A percentile compares a stretch with the other conserved stretches of the same genome.
phyloP scores from a whole-genome alignment of 768 basidiomycete genomes.

The Boletus subparvulus region DNA sequence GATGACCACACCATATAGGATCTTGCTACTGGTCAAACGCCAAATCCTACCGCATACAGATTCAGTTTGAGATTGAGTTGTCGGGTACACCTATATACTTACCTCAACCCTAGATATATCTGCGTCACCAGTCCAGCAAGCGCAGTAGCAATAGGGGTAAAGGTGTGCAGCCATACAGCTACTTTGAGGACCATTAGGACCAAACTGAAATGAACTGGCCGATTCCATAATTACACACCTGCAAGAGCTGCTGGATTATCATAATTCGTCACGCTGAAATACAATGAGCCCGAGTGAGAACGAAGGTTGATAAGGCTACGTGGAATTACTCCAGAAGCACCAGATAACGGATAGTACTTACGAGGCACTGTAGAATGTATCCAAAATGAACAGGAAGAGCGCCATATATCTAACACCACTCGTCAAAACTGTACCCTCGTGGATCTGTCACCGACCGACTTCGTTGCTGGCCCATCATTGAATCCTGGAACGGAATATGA shows the following conservation, averaged over 20 bases:
- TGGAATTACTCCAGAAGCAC: too few relatives aligned
- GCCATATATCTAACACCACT: constrained; percentile 13
- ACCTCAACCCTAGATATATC: constrained; percentile 47
- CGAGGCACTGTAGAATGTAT: constrained; percentile 21
- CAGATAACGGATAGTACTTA: constrained; percentile 1
- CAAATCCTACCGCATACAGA: constrained; percentile 9
- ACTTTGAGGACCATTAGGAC: constrained; percentile 25
- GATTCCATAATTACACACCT: neutral
- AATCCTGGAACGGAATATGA: constrained; percentile 4
- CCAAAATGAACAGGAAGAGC: constrained; percentile 18
- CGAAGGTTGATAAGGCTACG: neutral
- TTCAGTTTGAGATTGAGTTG: neutral
- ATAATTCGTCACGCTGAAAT: constrained; percentile 13
- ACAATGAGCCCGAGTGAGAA: neutral
- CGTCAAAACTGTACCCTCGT: neutral
- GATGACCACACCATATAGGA: constrained; percentile 35
- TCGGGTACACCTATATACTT: constrained; percentile 16
- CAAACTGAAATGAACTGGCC: neutral
- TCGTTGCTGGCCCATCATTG: constrained; percentile 12
- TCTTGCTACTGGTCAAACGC: constrained; percentile 12
- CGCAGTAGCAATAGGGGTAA: constrained; percentile 47
- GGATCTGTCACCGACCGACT: neutral
- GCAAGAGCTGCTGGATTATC: constrained; percentile 15
- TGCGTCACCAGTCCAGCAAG: constrained; percentile 51
- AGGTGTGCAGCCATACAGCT: constrained; percentile 48